Evolutionary conservation across 441 rosid genomes (phyloP), one percentile per base, ranked within the genome.

Genomic region (Iberis amara): DNA sequence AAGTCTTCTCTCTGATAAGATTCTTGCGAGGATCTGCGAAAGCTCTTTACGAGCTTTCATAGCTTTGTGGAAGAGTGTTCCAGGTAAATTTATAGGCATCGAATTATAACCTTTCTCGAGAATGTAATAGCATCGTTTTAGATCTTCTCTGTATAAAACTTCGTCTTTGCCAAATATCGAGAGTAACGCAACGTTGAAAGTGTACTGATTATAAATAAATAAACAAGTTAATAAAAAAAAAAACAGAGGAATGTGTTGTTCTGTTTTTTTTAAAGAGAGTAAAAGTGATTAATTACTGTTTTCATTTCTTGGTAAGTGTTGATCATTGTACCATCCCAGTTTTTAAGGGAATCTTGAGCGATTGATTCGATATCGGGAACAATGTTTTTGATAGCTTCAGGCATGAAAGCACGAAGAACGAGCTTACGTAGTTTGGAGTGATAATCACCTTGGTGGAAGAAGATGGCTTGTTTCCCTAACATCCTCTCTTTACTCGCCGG

Each of bases 91-190:
- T 11, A 88, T 67, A 11, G 96, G 96, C 96, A 92, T 83, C 14
- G 96, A 92, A 59, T 92, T 92, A 79, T 92, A 92, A 1, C 96
- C 99, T 51, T 84, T 77, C 61, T 92, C 99, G 2, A 92, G 83
- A 69, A 82, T 67, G 86, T 86, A 84, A 74, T 92, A 92, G 43
- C 96, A 86, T 57, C 82, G 65, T 66, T 86, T 88, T 18, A 88
- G 82, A 61, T 88, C 96, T 46, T 92, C 99, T 71, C 94, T 71
- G 80, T 86, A 86, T 9, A 64, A 37, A 30, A 72, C 69, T 43
- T 82, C 96, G 41, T 88, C 95, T 53, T 86, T 82, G 39, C 99
- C 96, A n/a, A 92, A 82, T 44, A 88, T 88, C 3, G 92, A 92
- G 3, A 84, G 81, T 0, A 88, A 59, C 4, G 96, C 96, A 13